Percentiles rank a stretch among this genome's conserved stretches.
Conservation (phyloP, 2,329 filamentous ascomycete genomes). For the Cadophora gregata region DNA sequence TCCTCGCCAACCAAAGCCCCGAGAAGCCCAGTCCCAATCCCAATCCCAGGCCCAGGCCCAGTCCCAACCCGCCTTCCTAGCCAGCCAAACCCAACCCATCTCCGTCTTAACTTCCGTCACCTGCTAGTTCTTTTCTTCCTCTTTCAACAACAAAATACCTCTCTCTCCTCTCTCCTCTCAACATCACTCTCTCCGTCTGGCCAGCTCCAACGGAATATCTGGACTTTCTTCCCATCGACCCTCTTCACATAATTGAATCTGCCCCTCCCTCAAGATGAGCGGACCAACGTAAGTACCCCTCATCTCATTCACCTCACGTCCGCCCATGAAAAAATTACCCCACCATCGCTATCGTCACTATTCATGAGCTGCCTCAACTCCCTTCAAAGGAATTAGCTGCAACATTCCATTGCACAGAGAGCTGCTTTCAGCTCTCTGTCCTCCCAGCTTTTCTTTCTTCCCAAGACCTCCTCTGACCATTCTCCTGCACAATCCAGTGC, state of each 20-base stretch:
- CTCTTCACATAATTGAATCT: conserved; percentile 21
- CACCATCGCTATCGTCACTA: conserved; percentile 40
- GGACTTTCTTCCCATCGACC: conserved; percentile 8
- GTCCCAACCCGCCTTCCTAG: background rate
- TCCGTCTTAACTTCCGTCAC: conserved; percentile 16
- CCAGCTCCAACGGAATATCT: conserved; percentile 20
- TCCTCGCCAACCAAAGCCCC: background rate
- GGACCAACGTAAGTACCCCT: conserved; percentile 64
- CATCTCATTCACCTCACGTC: conserved; percentile 37
- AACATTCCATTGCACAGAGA: background rate
- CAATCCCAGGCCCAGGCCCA: no score
- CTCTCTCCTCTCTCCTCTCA: conserved; percentile 18
- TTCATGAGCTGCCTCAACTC: conserved; percentile 22
- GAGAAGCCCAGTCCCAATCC: no score
- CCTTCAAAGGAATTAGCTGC: background rate
- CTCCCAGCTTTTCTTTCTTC: conserved; percentile 5
- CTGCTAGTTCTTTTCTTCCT: conserved; percentile 18
- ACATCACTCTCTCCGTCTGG: conserved; percentile 18
- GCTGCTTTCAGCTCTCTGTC: conserved; percentile 8
- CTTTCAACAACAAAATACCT: conserved; percentile 8
- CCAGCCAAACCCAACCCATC: conserved; percentile 3
- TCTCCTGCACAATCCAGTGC: conserved; percentile 57
- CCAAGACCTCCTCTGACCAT: conserved; percentile 36
- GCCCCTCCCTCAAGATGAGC: conserved; percentile 38
- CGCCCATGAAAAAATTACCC: conserved; percentile 42